Evolutionary conservation across 73 alveolate genomes (phyloP).

Genomic region (Tetrahymena malaccensis): DNA sequence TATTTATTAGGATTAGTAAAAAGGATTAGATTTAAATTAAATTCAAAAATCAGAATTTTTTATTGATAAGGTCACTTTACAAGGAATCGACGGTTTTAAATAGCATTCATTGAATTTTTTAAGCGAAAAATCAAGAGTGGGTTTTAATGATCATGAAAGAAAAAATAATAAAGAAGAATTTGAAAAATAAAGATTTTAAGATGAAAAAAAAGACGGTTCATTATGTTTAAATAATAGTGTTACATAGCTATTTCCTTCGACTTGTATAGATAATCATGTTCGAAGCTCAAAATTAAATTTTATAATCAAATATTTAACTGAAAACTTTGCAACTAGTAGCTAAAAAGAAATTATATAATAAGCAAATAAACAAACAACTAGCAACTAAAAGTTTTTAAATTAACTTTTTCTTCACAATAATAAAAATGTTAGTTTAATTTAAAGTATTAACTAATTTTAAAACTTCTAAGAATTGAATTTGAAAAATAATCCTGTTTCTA

Average conservation of each 20-base stretch:
- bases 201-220: neutral
- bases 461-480: too few relatives aligned
- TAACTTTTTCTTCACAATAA: neutral
- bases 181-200: neutral
- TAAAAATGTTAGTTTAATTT: too few relatives aligned
- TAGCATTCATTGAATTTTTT: too few relatives aligned
- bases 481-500: neutral
- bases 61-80: too few relatives aligned
- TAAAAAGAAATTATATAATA: neutral
- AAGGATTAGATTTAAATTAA: neutral
- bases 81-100: too few relatives aligned
- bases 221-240: neutral
- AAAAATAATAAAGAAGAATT: neutral
- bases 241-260: neutral
- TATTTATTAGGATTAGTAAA: neutral
- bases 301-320: neutral
- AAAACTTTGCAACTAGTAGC: neutral
- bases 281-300: neutral
- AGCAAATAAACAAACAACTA: neutral
- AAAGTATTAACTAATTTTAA: neutral
- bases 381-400: too few relatives aligned
- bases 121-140: too few relatives aligned
- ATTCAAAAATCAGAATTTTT: neutral
- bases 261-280: neutral
- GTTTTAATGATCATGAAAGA: neutral